A percentile compares a stretch with the other conserved stretches of the same genome.
Conservation (phyloP, 345 rosid species). For the Acer yangbiense region DNA sequence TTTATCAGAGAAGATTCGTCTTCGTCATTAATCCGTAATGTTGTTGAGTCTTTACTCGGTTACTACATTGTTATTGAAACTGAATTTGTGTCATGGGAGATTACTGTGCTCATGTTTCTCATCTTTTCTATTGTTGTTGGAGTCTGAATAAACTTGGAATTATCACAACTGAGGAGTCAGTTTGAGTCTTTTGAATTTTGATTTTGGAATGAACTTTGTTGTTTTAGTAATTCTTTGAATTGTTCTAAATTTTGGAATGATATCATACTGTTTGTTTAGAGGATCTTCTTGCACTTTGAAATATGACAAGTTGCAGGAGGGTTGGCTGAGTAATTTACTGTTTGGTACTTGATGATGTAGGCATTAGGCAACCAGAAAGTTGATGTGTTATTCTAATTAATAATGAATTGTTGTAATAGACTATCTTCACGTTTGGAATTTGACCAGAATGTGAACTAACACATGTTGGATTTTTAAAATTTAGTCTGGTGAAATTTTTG, state of each 20-base stretch:
- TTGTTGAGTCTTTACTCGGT: background rate
- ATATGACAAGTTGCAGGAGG: too few relatives aligned
- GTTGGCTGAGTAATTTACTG: too few relatives aligned
- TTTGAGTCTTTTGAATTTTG: background rate
- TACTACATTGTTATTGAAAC: background rate
- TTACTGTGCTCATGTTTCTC: background rate
- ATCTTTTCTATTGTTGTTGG: background rate
- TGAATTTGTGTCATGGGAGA: background rate
- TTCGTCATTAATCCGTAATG: background rate
- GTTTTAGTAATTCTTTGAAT: background rate
- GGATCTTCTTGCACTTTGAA: too few relatives aligned
- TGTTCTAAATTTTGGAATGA: background rate
- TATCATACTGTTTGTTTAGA: too few relatives aligned
- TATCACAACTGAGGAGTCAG: background rate
- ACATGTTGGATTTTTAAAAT: background rate
- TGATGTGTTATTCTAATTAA: background rate
- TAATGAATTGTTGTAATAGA: background rate
- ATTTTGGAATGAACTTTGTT: background rate
- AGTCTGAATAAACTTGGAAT: background rate
- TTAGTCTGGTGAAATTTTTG: background rate
- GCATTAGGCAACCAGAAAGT: background rate
- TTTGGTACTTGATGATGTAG: too few relatives aligned
- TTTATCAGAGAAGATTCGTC: background rate
- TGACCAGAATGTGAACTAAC: background rate
- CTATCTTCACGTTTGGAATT: background rate